phyloP scores from a whole-genome alignment of 306 rosid genomes.

The Cucumis hystrix region DNA sequence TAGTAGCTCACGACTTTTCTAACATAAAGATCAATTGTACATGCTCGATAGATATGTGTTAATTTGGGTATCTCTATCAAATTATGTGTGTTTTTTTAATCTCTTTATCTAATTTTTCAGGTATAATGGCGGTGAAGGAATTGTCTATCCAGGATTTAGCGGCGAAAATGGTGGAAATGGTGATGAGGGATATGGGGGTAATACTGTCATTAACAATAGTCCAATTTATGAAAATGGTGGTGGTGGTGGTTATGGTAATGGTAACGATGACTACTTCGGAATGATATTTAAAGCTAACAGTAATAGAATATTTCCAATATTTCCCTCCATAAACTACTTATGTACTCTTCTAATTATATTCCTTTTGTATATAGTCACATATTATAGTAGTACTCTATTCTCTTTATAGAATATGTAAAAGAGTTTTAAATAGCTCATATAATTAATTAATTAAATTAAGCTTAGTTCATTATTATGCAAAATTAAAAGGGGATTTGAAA shows the following conservation, averaged over 20 bases:
- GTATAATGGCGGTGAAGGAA: background rate
- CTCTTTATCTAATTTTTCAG: background rate
- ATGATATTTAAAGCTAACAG: background rate
- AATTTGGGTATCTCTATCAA: too few relatives aligned
- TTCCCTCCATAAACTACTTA: background rate
- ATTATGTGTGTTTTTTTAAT: too few relatives aligned
- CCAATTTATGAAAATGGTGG: background rate
- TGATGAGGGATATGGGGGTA: background rate
- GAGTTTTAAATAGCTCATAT: background rate
- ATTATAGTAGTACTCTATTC: background rate
- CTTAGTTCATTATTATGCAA: background rate
- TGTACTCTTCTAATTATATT: background rate
- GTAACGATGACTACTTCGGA: background rate
- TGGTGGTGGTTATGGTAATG: background rate
- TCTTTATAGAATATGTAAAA: background rate
- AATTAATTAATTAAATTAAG: background rate
- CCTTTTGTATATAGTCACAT: background rate
- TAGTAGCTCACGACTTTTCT: too few relatives aligned
- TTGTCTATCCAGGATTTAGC: conserved; percentile 3
- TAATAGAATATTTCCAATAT: background rate
- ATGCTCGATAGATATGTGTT: too few relatives aligned
- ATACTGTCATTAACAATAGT: background rate
- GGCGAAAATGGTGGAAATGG: background rate
- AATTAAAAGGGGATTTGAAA: background rate
- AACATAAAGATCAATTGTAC: too few relatives aligned